phyloP scores from a whole-genome alignment of 306 rosid genomes.

The Acmispon strigosus region DNA sequence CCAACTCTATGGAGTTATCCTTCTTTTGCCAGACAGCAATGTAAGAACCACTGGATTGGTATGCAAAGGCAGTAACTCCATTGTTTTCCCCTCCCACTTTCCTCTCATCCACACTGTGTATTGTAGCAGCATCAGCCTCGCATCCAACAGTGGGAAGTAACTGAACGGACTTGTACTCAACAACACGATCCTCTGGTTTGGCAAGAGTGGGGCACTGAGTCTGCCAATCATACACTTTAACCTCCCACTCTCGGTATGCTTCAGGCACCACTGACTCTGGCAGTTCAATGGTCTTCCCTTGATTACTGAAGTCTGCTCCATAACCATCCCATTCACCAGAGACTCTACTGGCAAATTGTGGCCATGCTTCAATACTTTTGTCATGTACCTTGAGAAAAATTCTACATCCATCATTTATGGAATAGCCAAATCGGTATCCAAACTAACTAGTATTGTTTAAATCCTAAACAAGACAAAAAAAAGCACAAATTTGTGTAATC shows the following conservation, averaged over 20 bases:
- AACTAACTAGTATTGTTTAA: background rate
- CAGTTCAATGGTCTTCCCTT: constrained; percentile 68
- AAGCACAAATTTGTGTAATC: constrained; percentile 1
- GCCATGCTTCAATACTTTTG: constrained; percentile 52
- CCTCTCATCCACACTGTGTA: constrained; percentile 56
- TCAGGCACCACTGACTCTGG: constrained; percentile 88
- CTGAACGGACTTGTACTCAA: constrained; percentile 58
- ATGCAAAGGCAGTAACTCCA: constrained; percentile 57
- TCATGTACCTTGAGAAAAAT: constrained; percentile 14
- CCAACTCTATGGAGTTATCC: constrained; percentile 59
- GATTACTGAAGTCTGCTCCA: constrained; percentile 76
- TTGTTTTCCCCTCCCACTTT: constrained; percentile 38
- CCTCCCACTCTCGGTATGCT: constrained; percentile 93
- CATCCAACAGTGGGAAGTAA: constrained; percentile 95
- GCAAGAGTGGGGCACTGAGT: constrained; percentile 98
- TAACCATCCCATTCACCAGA: constrained; percentile 99
- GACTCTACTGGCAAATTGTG: constrained; percentile 64
- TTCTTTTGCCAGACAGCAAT: constrained; percentile 62
- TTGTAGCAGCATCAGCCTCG: constrained; percentile 93
- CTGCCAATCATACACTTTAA: constrained; percentile 92
- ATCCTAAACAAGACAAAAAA: background rate
- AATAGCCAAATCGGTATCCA: constrained; percentile 13
- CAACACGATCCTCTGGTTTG: constrained; percentile 39
- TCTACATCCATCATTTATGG: background rate
- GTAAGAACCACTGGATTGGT: constrained; percentile 75